phyloP scores from a whole-genome alignment of 768 basidiomycete species.

The Heimioporus sp. region DNA sequence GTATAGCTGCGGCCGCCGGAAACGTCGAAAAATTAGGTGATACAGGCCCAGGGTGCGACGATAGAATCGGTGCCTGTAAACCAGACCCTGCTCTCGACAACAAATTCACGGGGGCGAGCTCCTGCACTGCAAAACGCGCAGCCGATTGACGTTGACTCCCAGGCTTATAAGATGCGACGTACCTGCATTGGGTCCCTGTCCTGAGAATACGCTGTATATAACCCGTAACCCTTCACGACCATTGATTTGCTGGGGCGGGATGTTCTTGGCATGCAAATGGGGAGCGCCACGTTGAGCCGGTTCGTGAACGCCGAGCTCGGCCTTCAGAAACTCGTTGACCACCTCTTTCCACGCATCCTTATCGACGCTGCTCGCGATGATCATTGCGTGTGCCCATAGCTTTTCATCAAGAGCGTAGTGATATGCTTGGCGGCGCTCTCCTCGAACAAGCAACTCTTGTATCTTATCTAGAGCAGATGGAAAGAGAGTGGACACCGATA shows the following conservation, averaged over 20 bases:
- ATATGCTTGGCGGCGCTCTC: constrained; percentile 84
- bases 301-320: constrained; percentile 59
- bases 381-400: constrained; percentile 94
- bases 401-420: constrained; percentile 85
- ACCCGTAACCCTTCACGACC: constrained; percentile 75
- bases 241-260: constrained; percentile 31
- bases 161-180: constrained; percentile 10
- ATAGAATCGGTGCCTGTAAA: constrained; percentile 27
- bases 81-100: constrained; percentile 40
- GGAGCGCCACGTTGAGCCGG: constrained; percentile 13
- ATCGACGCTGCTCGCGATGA: constrained; percentile 91
- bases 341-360: constrained; percentile 93
- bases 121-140: constrained; percentile 54
- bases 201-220: constrained; percentile 81
- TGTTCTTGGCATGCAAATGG: constrained; percentile 18
- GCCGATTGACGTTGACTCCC: background rate
- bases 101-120: constrained; percentile 60
- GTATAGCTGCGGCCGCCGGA: constrained; percentile 38
- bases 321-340: constrained; percentile 77
- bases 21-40: constrained; percentile 68
- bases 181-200: constrained; percentile 79
- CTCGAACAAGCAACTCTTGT: constrained; percentile 74
- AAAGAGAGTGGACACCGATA: constrained; percentile 58
- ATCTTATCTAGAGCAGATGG: constrained; percentile 73
- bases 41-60: constrained; percentile 30